Evolutionary conservation across 306 rosid genomes (phyloP).

Genomic region (Dryas alaskensis): DNA sequence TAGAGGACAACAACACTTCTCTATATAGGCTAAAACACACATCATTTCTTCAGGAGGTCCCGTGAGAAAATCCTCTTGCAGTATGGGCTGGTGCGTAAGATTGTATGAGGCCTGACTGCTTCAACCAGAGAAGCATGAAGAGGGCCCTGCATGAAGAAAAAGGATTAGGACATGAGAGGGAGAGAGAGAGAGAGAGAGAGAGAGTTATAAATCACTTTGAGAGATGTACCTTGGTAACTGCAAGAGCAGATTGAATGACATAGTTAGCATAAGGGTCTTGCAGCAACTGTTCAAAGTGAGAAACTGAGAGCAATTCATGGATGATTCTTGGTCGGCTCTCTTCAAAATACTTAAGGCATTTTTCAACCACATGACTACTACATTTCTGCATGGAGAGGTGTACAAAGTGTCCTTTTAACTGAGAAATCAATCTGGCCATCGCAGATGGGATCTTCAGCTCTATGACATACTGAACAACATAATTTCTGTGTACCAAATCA

Average conservation of each 20-base stretch:
- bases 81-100: conserved; percentile 58
- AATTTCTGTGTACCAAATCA: conserved; percentile 46
- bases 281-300: conserved; percentile 52
- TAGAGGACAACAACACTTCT: conserved; percentile 35
- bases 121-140: conserved; percentile 52
- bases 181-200: not conserved
- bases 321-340: conserved; percentile 50
- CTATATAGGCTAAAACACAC: not conserved
- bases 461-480: conserved; percentile 66
- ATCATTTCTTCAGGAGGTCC: conserved; percentile 47
- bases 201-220: not conserved
- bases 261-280: conserved; percentile 79
- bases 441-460: conserved; percentile 43
- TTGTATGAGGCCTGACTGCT: conserved; percentile 40
- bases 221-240: conserved; percentile 47
- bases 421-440: conserved; percentile 37
- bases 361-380: conserved; percentile 78
- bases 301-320: conserved; percentile 44
- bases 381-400: conserved; percentile 55
- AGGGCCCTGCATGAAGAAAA: conserved; percentile 45
- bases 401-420: conserved; percentile 53
- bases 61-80: conserved; percentile 67
- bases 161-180: not conserved
- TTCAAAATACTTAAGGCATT: conserved; percentile 45
- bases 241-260: conserved; percentile 62